These are phyloP conservation scores for Candida sanyiensis DNA, from an alignment of 805 yeast genomes.

Conservation along the genomic window DNA sequence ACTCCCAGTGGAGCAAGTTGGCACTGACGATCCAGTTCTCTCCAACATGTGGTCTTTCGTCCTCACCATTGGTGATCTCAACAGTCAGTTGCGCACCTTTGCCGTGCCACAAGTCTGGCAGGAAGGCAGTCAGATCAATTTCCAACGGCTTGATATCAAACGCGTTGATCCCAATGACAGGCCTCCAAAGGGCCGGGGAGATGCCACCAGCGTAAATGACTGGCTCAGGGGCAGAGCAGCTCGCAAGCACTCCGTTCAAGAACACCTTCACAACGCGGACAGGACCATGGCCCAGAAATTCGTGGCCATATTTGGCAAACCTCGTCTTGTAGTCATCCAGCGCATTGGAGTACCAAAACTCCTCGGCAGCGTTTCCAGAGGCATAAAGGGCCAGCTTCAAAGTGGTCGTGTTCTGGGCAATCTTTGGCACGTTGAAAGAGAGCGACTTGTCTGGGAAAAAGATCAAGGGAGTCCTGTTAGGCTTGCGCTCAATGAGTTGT, in stretches of 20 bases:
- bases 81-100: constrained; percentile 37
- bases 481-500: constrained; percentile 13
- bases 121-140: constrained; percentile 61
- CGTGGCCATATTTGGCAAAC: constrained; percentile 36
- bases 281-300: constrained; percentile 61
- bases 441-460: constrained; percentile 38
- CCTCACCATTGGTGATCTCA: constrained; percentile 48
- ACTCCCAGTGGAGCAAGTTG: constrained; percentile 50
- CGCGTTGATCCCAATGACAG: constrained; percentile 68
- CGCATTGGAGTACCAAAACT: constrained; percentile 72
- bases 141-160: constrained; percentile 69
- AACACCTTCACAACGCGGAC: constrained; percentile 59
- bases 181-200: constrained; percentile 76
- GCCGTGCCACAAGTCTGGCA: constrained; percentile 60
- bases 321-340: constrained; percentile 40
- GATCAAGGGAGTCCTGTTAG: constrained; percentile 38
- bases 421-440: constrained; percentile 35
- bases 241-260: constrained; percentile 53
- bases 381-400: constrained; percentile 50
- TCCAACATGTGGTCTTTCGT: constrained; percentile 18
- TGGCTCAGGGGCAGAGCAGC: constrained; percentile 63
- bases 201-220: constrained; percentile 77
- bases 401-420: constrained; percentile 50
- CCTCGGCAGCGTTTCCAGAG: constrained; percentile 76
- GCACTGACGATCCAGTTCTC: constrained; percentile 60